phyloP scores from a whole-genome alignment of 2,329 filamentous ascomycete genomes.

The Penicillium sp. region DNA sequence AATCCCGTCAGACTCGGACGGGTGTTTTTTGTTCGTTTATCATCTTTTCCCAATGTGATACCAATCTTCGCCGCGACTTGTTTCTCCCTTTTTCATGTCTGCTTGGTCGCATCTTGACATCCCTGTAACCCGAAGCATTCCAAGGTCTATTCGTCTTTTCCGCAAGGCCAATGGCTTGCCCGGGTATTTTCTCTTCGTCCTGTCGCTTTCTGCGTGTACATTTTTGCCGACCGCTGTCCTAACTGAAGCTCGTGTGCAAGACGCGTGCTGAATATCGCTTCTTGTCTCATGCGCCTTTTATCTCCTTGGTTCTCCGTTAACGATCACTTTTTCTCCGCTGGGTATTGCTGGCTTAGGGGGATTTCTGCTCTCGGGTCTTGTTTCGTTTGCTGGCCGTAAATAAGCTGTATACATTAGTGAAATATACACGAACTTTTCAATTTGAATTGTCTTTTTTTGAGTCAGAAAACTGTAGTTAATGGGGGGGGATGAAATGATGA shows the following conservation, averaged over 20 bases:
- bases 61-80: constrained; percentile 7
- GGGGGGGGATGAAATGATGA: neutral
- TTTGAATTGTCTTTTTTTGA: neutral
- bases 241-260: neutral
- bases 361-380: constrained; percentile 15
- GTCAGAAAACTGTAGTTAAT: neutral
- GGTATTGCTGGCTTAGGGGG: constrained; percentile 8
- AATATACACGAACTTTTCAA: neutral
- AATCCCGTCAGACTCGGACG: neutral
- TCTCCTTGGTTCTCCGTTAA: constrained; percentile 4
- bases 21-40: neutral
- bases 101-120: neutral
- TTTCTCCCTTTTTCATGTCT: constrained; percentile 3
- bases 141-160: constrained; percentile 8
- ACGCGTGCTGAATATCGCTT: constrained; percentile 7
- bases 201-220: constrained; percentile 19
- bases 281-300: constrained; percentile 3
- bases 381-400: constrained; percentile 6
- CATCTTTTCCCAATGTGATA: constrained; percentile 12
- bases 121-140: neutral
- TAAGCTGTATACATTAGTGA: constrained; percentile 6
- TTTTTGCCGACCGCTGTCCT: constrained; percentile 13
- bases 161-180: neutral
- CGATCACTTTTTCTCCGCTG: constrained; percentile 7
- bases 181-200: constrained; percentile 3